Evolutionary conservation across 345 rosid genomes (phyloP), one percentile per base, ranked within the genome.

Genomic region (Euphorbia lathyris): DNA sequence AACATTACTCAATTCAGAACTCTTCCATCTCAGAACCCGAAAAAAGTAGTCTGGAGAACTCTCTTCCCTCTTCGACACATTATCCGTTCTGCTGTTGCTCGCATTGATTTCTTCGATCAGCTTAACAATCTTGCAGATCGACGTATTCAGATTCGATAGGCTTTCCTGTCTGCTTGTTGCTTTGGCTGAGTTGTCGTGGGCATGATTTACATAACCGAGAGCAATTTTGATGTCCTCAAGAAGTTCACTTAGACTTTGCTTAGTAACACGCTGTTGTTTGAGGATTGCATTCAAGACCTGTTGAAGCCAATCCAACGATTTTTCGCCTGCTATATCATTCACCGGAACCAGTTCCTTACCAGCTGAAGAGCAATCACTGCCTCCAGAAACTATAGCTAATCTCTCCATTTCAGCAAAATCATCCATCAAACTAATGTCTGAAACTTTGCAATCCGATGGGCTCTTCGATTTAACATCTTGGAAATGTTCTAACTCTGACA

Each of bases 301-400:
- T 84, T 92, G 97, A 77, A 95, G 93, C 99, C 99, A 95, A 63
- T 90, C 94, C 47, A 87, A 92, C 62, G 90, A 75, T 61, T 71
- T 69, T 42, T 78, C 85, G 25, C 72, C 53, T 22, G 79, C 78
- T 16, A 9, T 58, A 40, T 38, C 80, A 77, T 68, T 65, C 19
- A 74, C 73, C 13, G 83, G 73, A 67, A 79, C 63, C 53, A 84
- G 52, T 72, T 79, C 83, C 71, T 63, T 74, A 22, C 78, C 72
- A 27, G 72, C 53, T 16, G 67, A 34, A 53, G 45, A 59, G 9
- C 53, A 53, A 23, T 17, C 58, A 42, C 34, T 65, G 48, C 62
- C 62, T 29, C 69, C 83, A 65, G 91, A 86, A 60, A 94, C 90
- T 57, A 92, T 76, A 30, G 96, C 96, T 70, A 92, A 72, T 72